These are phyloP conservation scores for Colletotrichum somersetense DNA, from an alignment of 2,329 filamentous ascomycete species.

Conservation along the genomic window DNA sequence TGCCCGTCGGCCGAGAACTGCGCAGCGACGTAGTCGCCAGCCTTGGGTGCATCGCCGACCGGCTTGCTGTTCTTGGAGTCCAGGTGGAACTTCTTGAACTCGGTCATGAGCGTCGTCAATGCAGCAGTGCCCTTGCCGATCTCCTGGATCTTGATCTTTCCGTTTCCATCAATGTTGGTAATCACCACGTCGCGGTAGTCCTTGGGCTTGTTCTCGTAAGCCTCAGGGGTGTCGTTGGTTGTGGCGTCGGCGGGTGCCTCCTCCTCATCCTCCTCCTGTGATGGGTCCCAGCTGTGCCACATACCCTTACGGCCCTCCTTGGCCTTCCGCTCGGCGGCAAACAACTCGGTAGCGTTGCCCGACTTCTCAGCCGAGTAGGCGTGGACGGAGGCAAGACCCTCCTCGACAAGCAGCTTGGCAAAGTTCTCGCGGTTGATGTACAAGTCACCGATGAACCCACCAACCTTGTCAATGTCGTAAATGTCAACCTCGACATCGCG, in stretches of 20 bases:
- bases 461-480: slow-evolving; percentile 94
- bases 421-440: slow-evolving; percentile 97
- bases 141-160: slow-evolving; percentile 90
- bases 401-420: slow-evolving; percentile 91
- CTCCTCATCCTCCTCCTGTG: slow-evolving; percentile 74
- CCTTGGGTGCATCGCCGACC: slow-evolving; percentile 83
- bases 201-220: slow-evolving; percentile 71
- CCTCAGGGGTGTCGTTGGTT: slow-evolving; percentile 61
- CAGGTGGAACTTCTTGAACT: slow-evolving; percentile 92
- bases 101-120: slow-evolving; percentile 87
- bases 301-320: slow-evolving; percentile 90
- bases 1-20: slow-evolving; percentile 90
- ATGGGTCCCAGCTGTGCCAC: slow-evolving; percentile 96
- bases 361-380: slow-evolving; percentile 96
- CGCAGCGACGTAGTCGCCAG: slow-evolving; percentile 91
- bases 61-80: slow-evolving; percentile 83
- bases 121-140: slow-evolving; percentile 88
- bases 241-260: slow-evolving; percentile 64
- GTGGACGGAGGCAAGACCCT: slow-evolving; percentile 92
- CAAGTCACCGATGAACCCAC: slow-evolving; percentile 95
- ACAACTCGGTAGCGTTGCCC: slow-evolving; percentile 87
- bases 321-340: slow-evolving; percentile 87
- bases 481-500: slow-evolving; percentile 97
- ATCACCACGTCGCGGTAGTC: slow-evolving; percentile 96
- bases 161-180: slow-evolving; percentile 87